These are phyloP conservation scores for Dysphania ambrosioides DNA, from an alignment of 148 eudicot species.

Conservation along the genomic window DNA sequence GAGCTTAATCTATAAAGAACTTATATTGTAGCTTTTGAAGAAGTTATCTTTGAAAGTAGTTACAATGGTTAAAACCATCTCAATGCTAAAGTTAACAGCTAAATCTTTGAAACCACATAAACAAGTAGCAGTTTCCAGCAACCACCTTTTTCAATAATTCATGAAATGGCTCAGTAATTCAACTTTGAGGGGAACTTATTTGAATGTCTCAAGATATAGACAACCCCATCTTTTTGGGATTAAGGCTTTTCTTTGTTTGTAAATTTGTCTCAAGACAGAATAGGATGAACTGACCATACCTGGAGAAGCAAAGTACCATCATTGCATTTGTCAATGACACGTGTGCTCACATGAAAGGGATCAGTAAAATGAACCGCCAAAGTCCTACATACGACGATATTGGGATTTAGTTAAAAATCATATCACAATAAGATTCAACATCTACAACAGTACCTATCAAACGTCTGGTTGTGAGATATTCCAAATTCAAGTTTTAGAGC, in stretches of 20 bases:
- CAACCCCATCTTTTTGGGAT: no score
- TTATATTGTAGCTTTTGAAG: background rate
- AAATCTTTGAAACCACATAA: background rate
- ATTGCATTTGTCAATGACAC: constrained; percentile 84
- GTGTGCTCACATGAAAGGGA: constrained; percentile 77
- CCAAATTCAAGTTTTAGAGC: constrained; percentile 97
- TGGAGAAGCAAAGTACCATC: constrained; percentile 93
- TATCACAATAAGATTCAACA: constrained; percentile 19
- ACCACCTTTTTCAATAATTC: background rate
- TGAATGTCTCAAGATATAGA: no score
- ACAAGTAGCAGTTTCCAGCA: background rate
- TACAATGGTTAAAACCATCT: background rate
- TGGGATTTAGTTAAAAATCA: constrained; percentile 21
- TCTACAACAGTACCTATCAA: constrained; percentile 56
- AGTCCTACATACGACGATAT: constrained; percentile 49
- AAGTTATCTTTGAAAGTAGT: background rate
- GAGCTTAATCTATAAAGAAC: background rate
- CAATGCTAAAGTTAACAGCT: background rate
- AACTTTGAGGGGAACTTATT: background rate
- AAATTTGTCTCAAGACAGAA: background rate
- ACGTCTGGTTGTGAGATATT: constrained; percentile 81
- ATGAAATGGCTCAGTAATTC: background rate
- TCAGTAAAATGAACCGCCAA: constrained; percentile 95
- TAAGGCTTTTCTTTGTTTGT: no score
- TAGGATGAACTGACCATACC: constrained; percentile 40